These are phyloP conservation scores for Colletotrichum cuscutae DNA, from an alignment of 2,329 filamentous ascomycete genomes.

Conservation along the genomic window DNA sequence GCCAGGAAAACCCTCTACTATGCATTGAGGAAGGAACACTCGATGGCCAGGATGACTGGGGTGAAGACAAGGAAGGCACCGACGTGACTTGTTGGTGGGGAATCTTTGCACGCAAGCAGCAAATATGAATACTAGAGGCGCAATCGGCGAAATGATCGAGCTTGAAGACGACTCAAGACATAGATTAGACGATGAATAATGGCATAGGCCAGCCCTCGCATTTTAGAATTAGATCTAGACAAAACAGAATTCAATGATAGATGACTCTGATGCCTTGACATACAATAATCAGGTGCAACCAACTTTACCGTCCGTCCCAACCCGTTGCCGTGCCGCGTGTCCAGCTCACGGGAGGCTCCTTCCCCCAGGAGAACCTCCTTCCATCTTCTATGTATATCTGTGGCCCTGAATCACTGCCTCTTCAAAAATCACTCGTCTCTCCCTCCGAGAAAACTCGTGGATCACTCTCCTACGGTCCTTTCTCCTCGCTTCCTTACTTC, in stretches of 20 bases:
- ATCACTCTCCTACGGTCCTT: neutral
- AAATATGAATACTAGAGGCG: neutral
- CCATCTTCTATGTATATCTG: neutral
- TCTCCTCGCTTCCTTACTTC: neutral
- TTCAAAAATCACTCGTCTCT: neutral
- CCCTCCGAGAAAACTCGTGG: neutral
- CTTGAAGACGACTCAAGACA: neutral
- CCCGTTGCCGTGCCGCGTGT: neutral
- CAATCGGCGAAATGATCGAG: neutral
- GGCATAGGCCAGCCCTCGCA: neutral
- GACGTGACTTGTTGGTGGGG: slow-evolving; percentile 76
- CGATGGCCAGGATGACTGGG: slow-evolving; percentile 80
- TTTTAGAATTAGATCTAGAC: neutral
- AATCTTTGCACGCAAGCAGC: slow-evolving; percentile 55
- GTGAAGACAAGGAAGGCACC: slow-evolving; percentile 56
- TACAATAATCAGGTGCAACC: neutral
- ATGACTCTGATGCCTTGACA: neutral
- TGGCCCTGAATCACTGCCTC: neutral
- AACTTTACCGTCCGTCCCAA: neutral
- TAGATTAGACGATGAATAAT: neutral
- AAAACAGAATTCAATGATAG: neutral
- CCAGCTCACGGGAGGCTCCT: neutral
- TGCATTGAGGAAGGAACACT: slow-evolving; percentile 70
- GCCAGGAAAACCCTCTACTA: slow-evolving; percentile 57
- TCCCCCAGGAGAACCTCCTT: neutral